Conservation (phyloP, 2,329 filamentous ascomycete species). For the Nemania sp. region DNA sequence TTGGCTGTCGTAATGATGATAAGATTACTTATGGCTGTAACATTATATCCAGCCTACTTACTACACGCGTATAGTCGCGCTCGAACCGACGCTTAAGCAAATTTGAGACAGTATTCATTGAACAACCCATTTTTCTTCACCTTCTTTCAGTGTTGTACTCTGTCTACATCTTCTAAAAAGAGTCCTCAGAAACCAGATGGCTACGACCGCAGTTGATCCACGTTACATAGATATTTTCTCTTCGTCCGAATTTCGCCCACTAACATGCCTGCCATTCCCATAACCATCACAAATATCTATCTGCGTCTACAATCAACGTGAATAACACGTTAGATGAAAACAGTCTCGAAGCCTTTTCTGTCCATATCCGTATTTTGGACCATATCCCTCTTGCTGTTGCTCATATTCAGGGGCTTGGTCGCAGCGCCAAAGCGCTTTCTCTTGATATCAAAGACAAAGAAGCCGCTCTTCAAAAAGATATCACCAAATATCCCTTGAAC, state of each 20-base stretch:
- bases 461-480: constrained; percentile 77
- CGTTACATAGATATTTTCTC: background rate
- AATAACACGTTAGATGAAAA: constrained; percentile 15
- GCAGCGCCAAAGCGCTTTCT: constrained; percentile 53
- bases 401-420: constrained; percentile 44
- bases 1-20: no score
- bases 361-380: background rate
- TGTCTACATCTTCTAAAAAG: background rate
- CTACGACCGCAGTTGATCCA: background rate
- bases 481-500: constrained; percentile 74
- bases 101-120: no score
- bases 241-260: background rate
- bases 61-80: no score
- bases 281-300: background rate
- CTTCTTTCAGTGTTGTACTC: background rate
- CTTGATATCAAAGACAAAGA: constrained; percentile 69
- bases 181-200: background rate
- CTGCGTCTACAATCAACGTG: background rate
- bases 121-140: background rate
- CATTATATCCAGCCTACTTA: no score
- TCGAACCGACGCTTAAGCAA: no score
- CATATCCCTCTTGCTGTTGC: constrained; percentile 25
- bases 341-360: constrained; percentile 1
- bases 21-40: no score
- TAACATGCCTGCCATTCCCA: background rate